Percentiles rank a stretch among this genome's conserved stretches.
phyloP scores from a whole-genome alignment of 108 stramenopile species.

The Cyclostephanos invisitatus region DNA sequence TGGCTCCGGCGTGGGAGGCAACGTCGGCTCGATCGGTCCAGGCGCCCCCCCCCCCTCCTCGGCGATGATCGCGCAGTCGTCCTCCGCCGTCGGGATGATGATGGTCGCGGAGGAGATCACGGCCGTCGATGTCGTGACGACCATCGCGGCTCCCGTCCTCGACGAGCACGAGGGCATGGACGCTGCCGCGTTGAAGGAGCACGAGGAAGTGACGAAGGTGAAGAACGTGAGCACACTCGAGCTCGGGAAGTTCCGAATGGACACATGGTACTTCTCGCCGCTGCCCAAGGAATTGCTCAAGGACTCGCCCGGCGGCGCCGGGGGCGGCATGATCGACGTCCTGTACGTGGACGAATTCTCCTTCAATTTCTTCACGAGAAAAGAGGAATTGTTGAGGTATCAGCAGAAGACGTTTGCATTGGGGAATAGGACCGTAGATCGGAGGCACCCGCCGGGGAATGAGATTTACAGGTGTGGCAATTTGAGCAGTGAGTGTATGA shows the following conservation, averaged over 20 bases:
- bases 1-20: not conserved
- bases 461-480: constrained; percentile 81
- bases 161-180: constrained; percentile 99
- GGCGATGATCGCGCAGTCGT: not conserved
- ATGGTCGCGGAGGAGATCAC: constrained; percentile 53
- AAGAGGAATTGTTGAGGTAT: constrained; percentile 87
- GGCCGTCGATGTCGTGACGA: constrained; percentile 79
- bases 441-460: constrained; percentile 89
- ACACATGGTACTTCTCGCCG: constrained; percentile 99
- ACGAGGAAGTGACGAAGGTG: constrained; percentile 99
- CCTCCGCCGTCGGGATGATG: constrained; percentile 8
- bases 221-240: constrained; percentile 95
- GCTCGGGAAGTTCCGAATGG: constrained; percentile 90
- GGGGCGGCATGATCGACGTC: constrained; percentile 76
- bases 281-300: constrained; percentile 93
- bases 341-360: constrained; percentile 98
- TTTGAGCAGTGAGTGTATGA: constrained; percentile 54
- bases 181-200: constrained; percentile 92
- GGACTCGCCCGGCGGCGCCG: constrained; percentile 28
- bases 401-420: constrained; percentile 63
- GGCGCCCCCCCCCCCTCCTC: not conserved
- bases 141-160: constrained; percentile 84
- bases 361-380: constrained; percentile 89
- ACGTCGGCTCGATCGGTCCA: not conserved
- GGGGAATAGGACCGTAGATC: constrained; percentile 12